phyloP scores from a whole-genome alignment of 108 stramenopile genomes.

The Nannochloropsis granulata region DNA sequence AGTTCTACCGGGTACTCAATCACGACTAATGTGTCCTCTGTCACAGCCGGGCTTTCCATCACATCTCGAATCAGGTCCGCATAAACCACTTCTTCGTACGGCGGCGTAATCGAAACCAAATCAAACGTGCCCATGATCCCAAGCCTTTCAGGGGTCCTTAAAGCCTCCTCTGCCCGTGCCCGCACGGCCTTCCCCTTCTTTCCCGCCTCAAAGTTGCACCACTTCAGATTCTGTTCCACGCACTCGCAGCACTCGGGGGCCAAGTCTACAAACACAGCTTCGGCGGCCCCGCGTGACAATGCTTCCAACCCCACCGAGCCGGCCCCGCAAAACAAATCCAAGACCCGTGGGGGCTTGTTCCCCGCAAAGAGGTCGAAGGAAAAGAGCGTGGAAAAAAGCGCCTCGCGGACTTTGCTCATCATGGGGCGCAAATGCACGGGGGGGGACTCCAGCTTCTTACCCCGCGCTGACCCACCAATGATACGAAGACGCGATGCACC shows the following conservation, averaged over 20 bases:
- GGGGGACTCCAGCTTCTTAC: conserved; percentile 65
- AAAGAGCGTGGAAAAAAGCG: conserved; percentile 68
- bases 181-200: conserved; percentile 14
- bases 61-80: conserved; percentile 64
- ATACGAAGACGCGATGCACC: conserved; percentile 41
- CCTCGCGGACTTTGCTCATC: conserved; percentile 95
- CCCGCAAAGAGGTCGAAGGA: conserved; percentile 61
- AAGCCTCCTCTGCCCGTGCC: conserved; percentile 16
- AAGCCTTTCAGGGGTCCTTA: conserved; percentile 7
- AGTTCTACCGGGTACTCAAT: conserved; percentile 88
- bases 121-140: conserved; percentile 37
- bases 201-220: conserved; percentile 48
- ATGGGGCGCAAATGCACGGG: conserved; percentile 86
- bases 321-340: conserved; percentile 82
- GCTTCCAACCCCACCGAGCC: conserved; percentile 84
- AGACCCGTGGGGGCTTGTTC: conserved; percentile 11
- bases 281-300: conserved; percentile 64
- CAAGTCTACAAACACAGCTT: conserved; percentile 42
- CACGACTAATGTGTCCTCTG: conserved; percentile 67
- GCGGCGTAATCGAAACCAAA: conserved; percentile 76
- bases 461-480: conserved; percentile 54
- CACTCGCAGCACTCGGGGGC: conserved; percentile 29
- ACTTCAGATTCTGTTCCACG: neutral
- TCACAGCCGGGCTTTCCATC: conserved; percentile 37
- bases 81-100: conserved; percentile 89